Evolutionary conservation across 495 filamentous ascomycete genomes (phyloP).

Genomic region (Penicillium angulare): DNA sequence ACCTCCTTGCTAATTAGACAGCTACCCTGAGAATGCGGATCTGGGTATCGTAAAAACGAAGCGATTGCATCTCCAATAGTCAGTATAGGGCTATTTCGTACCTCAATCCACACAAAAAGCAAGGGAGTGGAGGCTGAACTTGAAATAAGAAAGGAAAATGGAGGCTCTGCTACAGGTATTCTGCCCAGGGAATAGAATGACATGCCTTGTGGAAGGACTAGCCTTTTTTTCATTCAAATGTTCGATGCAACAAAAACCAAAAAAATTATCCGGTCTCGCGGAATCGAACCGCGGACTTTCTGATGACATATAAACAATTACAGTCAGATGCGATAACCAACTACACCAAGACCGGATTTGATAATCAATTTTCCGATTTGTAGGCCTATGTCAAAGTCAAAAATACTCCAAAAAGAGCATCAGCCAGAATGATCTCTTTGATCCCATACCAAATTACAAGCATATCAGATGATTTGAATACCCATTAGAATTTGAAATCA

Average conservation of each 20-base stretch:
- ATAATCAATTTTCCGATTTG: not conserved
- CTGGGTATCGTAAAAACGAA: conserved; percentile 45
- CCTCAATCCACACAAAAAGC: conserved; percentile 5
- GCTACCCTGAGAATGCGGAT: conserved; percentile 13
- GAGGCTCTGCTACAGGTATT: too few relatives aligned
- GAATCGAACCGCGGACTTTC: conserved; percentile 5
- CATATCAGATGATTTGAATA: too few relatives aligned
- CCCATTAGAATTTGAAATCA: too few relatives aligned
- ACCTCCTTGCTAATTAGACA: not conserved
- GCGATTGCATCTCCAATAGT: conserved; percentile 54
- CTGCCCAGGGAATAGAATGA: too few relatives aligned
- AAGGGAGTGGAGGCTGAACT: too few relatives aligned
- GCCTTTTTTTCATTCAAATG: too few relatives aligned
- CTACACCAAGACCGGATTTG: conserved; percentile 2
- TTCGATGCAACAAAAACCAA: not conserved
- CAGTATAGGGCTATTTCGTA: conserved; percentile 1
- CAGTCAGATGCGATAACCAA: conserved; percentile 4
- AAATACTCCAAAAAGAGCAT: not conserved
- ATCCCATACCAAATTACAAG: not conserved
- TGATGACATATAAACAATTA: conserved; percentile 1
- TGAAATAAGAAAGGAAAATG: too few relatives aligned
- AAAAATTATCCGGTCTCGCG: conserved; percentile 1
- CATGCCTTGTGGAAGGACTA: too few relatives aligned
- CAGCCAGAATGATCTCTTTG: not conserved
- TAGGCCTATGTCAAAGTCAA: too few relatives aligned